These are phyloP conservation scores for Penicillium odoratum DNA, from an alignment of 495 filamentous ascomycete genomes.

Conservation along the genomic window DNA sequence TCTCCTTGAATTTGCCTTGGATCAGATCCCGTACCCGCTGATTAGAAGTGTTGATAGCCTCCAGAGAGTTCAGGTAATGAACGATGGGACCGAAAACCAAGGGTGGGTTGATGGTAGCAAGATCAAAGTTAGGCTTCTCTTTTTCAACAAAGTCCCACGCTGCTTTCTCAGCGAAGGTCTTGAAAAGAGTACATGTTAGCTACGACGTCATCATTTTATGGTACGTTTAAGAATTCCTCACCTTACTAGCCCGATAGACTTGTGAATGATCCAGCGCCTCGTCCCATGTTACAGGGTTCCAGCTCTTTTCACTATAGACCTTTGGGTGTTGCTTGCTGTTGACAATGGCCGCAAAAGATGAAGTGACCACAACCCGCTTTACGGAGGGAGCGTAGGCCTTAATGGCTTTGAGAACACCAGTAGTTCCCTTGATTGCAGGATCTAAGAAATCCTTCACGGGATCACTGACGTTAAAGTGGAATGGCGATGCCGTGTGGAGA, in stretches of 20 bases:
- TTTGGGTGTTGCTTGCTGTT: conserved; percentile 48
- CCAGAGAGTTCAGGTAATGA: conserved; percentile 63
- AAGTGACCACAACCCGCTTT: conserved; percentile 81
- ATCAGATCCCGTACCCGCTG: conserved; percentile 54
- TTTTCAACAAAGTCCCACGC: conserved; percentile 82
- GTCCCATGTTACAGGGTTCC: conserved; percentile 81
- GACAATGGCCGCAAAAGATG: conserved; percentile 78
- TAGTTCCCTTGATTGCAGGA: conserved; percentile 84
- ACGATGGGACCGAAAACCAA: conserved; percentile 73
- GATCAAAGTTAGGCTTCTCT: conserved; percentile 73
- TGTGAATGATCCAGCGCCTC: conserved; percentile 58
- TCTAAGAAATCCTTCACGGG: conserved; percentile 79
- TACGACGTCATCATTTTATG: not conserved
- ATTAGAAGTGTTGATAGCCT: conserved; percentile 70
- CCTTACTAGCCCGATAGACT: conserved; percentile 71
- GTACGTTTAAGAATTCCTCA: conserved; percentile 9
- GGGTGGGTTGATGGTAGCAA: conserved; percentile 71
- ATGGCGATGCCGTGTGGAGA: conserved; percentile 85
- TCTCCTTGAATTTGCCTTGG: conserved; percentile 64
- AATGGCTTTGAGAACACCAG: conserved; percentile 72
- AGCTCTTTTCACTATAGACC: conserved; percentile 69
- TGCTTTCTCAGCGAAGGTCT: conserved; percentile 63
- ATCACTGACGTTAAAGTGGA: conserved; percentile 72
- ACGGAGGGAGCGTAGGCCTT: conserved; percentile 73
- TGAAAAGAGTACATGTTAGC: conserved; percentile 13